Evolutionary conservation across 2,329 filamentous ascomycete species (phyloP).

Genomic region (Canariomyces notabilis): DNA sequence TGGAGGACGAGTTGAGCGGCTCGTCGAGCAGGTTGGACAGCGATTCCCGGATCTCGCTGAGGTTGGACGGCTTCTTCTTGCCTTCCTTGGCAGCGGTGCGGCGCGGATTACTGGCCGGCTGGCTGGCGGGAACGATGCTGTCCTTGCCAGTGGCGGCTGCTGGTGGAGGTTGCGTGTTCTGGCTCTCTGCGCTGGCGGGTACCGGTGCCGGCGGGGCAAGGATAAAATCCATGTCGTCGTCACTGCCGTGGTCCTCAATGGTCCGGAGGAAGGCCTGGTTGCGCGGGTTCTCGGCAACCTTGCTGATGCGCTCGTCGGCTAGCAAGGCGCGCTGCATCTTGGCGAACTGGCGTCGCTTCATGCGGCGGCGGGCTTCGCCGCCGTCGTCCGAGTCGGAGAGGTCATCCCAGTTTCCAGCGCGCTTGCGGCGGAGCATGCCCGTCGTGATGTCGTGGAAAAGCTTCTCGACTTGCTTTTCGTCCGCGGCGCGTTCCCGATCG

Average conservation of each 20-base stretch:
- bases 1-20: constrained; percentile 38
- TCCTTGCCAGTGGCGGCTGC: constrained; percentile 29
- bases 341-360: constrained; percentile 82
- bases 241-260: constrained; percentile 74
- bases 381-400: constrained; percentile 90
- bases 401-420: constrained; percentile 69
- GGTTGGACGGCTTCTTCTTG: constrained; percentile 67
- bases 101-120: constrained; percentile 46
- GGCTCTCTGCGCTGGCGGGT: constrained; percentile 34
- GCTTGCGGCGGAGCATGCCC: constrained; percentile 78
- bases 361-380: constrained; percentile 67
- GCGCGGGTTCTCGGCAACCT: constrained; percentile 83
- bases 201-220: constrained; percentile 37
- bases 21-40: constrained; percentile 80
- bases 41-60: constrained; percentile 77
- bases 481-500: constrained; percentile 70
- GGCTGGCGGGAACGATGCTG: constrained; percentile 43
- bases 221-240: constrained; percentile 73
- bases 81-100: constrained; percentile 52
- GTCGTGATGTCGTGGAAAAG: constrained; percentile 90
- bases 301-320: constrained; percentile 82
- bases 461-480: constrained; percentile 85
- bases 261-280: constrained; percentile 86
- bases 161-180: constrained; percentile 37
- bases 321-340: constrained; percentile 88